A percentile compares a stretch with the other conserved stretches of the same genome.
Evolutionary conservation across 2,329 filamentous ascomycete genomes (phyloP).

Genomic region (Hymenoscyphus repandus): DNA sequence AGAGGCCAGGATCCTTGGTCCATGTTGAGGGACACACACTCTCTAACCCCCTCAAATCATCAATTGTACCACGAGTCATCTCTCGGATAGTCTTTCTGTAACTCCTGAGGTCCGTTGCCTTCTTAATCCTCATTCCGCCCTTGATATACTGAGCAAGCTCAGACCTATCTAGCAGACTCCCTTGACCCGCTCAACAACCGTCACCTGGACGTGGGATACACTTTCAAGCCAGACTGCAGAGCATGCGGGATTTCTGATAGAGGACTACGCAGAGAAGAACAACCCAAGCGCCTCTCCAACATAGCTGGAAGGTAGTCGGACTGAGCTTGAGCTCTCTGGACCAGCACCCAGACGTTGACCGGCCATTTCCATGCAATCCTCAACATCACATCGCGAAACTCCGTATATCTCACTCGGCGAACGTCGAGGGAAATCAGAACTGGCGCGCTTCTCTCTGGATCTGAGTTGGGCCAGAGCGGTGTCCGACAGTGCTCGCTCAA

Average conservation of each 20-base stretch:
- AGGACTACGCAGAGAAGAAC: neutral
- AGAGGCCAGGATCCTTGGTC: constrained; percentile 2
- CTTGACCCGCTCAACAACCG: neutral
- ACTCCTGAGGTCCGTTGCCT: neutral
- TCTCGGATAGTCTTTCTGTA: neutral
- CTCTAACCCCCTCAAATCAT: neutral
- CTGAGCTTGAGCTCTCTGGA: constrained; percentile 17
- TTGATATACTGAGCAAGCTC: constrained; percentile 1
- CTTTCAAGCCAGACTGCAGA: neutral
- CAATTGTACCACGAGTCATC: neutral
- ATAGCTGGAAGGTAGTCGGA: constrained; percentile 16
- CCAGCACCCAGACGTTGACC: constrained; percentile 11
- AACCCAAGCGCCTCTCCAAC: neutral
- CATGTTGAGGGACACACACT: constrained; percentile 1
- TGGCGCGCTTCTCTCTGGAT: constrained; percentile 51
- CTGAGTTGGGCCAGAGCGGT: constrained; percentile 51
- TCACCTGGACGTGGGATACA: neutral
- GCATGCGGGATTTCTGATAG: neutral
- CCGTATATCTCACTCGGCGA: constrained; percentile 45
- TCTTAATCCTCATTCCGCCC: constrained; percentile 1
- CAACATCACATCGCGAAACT: constrained; percentile 39
- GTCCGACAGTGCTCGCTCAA: constrained; percentile 49
- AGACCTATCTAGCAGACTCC: neutral
- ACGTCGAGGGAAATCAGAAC: constrained; percentile 51
- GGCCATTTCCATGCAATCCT: constrained; percentile 48